Evolutionary conservation across 2,329 filamentous ascomycete species (phyloP).

Genomic region (Alternaria tenuissima): DNA sequence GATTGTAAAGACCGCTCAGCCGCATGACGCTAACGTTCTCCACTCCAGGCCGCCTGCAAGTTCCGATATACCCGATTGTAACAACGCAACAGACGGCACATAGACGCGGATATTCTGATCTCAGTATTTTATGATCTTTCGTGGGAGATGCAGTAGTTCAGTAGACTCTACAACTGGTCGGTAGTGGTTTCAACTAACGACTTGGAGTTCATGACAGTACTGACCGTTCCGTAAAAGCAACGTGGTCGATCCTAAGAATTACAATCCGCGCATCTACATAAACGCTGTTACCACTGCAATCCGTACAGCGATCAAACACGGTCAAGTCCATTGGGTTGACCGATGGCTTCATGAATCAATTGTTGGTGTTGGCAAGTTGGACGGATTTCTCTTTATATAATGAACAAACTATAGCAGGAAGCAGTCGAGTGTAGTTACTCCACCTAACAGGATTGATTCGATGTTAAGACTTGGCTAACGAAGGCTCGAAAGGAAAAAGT

Average conservation of each 20-base stretch:
- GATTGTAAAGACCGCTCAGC: neutral
- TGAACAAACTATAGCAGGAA: neutral
- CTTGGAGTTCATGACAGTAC: neutral
- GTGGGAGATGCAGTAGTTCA: too few relatives aligned
- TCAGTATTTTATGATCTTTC: too few relatives aligned
- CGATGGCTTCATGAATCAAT: neutral
- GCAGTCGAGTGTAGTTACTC: neutral
- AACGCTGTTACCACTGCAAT: neutral
- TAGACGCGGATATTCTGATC: too few relatives aligned
- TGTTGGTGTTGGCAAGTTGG: neutral
- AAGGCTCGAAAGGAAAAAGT: rapidly evolving
- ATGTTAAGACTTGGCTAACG: neutral
- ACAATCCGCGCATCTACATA: neutral
- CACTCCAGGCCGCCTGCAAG: too few relatives aligned
- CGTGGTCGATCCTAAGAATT: too few relatives aligned
- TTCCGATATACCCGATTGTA: too few relatives aligned
- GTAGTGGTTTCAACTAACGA: too few relatives aligned
- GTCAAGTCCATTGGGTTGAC: neutral
- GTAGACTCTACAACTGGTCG: too few relatives aligned
- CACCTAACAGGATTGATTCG: neutral
- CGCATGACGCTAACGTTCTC: neutral
- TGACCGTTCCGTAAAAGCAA: neutral
- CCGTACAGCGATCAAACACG: neutral
- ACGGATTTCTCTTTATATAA: neutral
- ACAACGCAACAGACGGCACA: too few relatives aligned